Evolutionary conservation across 805 yeast species (phyloP).

Genomic region (Ogataea minuta): DNA sequence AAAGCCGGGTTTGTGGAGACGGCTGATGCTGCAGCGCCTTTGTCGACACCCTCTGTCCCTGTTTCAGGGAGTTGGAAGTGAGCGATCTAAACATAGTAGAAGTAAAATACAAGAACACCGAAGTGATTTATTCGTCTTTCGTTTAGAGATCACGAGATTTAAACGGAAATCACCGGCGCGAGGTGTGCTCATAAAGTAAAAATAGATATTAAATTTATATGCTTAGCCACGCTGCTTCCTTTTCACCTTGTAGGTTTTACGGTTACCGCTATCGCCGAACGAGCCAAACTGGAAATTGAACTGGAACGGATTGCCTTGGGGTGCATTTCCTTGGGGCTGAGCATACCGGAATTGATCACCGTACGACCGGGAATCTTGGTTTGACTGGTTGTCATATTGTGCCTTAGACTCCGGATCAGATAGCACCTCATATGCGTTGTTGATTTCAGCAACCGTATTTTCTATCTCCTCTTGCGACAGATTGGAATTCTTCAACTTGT

Average conservation of each 20-base stretch:
- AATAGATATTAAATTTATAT: neutral
- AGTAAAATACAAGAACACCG: neutral
- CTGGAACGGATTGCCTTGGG: conserved; percentile 7
- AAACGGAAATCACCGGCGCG: conserved; percentile 14
- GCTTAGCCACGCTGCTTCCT: conserved; percentile 4
- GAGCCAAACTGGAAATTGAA: conserved; percentile 11
- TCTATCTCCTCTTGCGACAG: conserved; percentile 68
- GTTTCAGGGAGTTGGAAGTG: conserved; percentile 31
- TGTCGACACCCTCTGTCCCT: conserved; percentile 33
- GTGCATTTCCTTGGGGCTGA: conserved; percentile 1
- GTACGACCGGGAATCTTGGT: conserved; percentile 22
- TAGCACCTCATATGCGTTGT: conserved; percentile 87
- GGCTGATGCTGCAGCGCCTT: conserved; percentile 34
- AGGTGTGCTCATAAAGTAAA: conserved; percentile 7
- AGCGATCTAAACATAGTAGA: conserved; percentile 31
- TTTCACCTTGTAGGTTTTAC: conserved; percentile 5
- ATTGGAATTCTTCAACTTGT: conserved; percentile 70
- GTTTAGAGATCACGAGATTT: conserved; percentile 5
- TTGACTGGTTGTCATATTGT: conserved; percentile 53
- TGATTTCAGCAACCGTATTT: conserved; percentile 84
- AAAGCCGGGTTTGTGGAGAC: conserved; percentile 23
- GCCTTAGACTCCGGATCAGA: conserved; percentile 61
- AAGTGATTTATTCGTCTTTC: conserved; percentile 4
- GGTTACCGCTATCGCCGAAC: conserved; percentile 6
- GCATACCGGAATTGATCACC: conserved; percentile 8